Evolutionary conservation across 495 filamentous ascomycete species (phyloP), one percentile per base, ranked within the genome.

Genomic region (Penicillium malachiteum): DNA sequence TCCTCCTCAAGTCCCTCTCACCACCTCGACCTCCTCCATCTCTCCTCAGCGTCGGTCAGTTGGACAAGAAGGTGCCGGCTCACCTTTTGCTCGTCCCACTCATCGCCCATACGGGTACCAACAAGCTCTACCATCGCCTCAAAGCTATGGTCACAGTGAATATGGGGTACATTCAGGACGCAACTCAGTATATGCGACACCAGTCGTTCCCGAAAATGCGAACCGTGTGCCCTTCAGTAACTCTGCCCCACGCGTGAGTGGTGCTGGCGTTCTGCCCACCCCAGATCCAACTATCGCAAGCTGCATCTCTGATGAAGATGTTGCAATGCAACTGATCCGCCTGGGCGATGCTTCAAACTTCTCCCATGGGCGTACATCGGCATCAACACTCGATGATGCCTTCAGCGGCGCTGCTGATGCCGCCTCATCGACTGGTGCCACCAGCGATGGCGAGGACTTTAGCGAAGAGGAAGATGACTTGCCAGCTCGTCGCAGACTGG

Each of bases 281-380:
- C 95, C 94, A 5, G 93, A 96, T 56, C 92, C 92, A 10, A 97
- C 95, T 12, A 87, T 96, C 55, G 88, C 89, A 35, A 97, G 92
- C 74, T 93, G 87, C 62, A 92, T 97, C 66, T 97, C 93, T 3
- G 94, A 98, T 68, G 94, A 98, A 68, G 95, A 98, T 72, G 94
- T 96, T 62, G 94, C 94, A 46, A 84, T 96, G 66, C 92, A 97
- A 69, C 79, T 98, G 59, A 97, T 98, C 83, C 87, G 91, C 56
- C 79, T 98, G 49, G 91, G 93, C n/a, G 90, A 95, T 65, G 85
- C 90, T 59, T 91, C 91, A 32, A 92, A 93, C 62, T 86, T 92
- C 59, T 93, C 91, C 12, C 87, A 92, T 60, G 90, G 89, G 42
- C 89, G 92, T 64, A 91, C 91, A 4, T 97, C 92, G 7, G 88